Conservation (phyloP, 106 monocot species). For the Narthecium ossifragum region DNA sequence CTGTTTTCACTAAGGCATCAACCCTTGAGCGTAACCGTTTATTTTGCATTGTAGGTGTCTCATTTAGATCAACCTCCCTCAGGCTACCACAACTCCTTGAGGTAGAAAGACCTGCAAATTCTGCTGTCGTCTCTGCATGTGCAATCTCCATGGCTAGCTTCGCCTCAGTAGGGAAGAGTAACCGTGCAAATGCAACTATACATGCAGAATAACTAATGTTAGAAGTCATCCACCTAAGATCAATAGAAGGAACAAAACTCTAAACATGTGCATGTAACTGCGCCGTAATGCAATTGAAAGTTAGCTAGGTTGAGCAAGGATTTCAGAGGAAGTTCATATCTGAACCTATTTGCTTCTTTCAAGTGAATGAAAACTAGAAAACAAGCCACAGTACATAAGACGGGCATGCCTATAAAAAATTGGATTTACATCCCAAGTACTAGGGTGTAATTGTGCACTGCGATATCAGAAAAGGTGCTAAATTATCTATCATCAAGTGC, state of each 20-base stretch:
- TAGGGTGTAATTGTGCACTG: no score
- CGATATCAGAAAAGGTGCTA: no score
- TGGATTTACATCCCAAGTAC: no score
- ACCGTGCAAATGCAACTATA: conserved; percentile 89
- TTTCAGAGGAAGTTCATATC: no score
- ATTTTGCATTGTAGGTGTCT: conserved; percentile 56
- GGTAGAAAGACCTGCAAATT: conserved; percentile 44
- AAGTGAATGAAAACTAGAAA: no score
- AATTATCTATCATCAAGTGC: no score
- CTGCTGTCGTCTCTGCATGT: conserved; percentile 50
- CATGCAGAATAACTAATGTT: conserved; percentile 1
- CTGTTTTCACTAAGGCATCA: conserved; percentile 72
- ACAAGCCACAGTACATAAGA: no score
- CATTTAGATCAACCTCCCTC: conserved; percentile 92
- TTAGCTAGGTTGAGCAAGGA: no score
- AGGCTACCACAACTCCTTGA: conserved; percentile 47
- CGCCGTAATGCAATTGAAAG: no score
- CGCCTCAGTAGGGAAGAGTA: conserved; percentile 85
- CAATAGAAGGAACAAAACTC: neutral
- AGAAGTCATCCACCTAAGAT: neutral
- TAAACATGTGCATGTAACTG: no score
- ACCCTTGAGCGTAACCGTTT: conserved; percentile 70
- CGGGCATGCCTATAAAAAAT: no score
- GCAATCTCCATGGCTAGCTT: conserved; percentile 94
- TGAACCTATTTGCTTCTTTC: no score